Base-by-base conservation (phyloP, 1,284 basidiomycete species). In the Uromyces viciae-fabae region DNA sequence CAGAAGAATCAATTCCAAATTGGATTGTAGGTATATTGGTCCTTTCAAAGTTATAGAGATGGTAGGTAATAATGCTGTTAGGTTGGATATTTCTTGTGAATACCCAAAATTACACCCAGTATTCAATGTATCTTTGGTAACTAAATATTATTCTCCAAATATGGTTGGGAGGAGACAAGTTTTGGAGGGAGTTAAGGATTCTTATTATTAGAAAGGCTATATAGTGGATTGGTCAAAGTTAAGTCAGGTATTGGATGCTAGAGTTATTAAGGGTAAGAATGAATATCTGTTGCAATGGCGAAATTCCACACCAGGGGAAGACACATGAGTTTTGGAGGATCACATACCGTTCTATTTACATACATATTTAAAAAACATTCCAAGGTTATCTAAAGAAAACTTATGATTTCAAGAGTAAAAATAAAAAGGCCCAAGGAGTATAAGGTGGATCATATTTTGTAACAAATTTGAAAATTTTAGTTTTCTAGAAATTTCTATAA, bases 61-160 rank as follows among this genome's bases (percentile, higher is more conserved):
- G 42, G 75, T 76, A 42, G 60, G 75, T 9, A 46, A 5, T 0
- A 76, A 66, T 49, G 58, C 75, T 14, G 36, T 49, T 15, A 33
- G 36, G 28, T 25, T 76, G 42, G 36, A 40, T 43, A 58, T 75
- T 25, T 15, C 54, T 1, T 28, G 22, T 4, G 56, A 58, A 3
- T 75, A 58, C n/a, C 56, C 52, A 43, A 17, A 56, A 28, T 19
- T 64, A 31, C 54, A 56, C 40, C 60, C 75, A 7, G 75, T 76
- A 22, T 75, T 75, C 49, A 75, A 75, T 62, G 56, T 75, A 40
- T 73, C 71, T 38, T 28, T 73, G 33, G 49, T 73, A 19, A 31
- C 19, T 19, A 3, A 31, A 4, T 62, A 62, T 31, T 31, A 36
- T 22, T 8, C 5, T 5, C 54, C 54, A 8, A 56, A 56, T 28